A percentile compares a stretch with the other conserved stretches of the same genome.
Conservation (phyloP, 2,329 filamentous ascomycete genomes). For the Phyllosticta citriasiana region DNA sequence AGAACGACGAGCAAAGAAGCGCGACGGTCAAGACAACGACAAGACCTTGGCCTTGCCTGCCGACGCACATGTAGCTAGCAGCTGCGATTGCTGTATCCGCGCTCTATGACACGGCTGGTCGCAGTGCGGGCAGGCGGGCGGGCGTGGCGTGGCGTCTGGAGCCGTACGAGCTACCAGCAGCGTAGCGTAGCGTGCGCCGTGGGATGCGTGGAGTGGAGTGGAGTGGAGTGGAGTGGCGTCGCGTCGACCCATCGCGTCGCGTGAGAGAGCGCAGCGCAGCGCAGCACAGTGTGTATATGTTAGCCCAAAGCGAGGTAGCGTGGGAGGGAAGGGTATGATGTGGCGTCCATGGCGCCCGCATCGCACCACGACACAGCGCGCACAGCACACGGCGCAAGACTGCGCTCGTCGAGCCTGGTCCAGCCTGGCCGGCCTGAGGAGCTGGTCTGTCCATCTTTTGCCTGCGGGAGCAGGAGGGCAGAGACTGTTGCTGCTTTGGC, state of each 20-base stretch:
- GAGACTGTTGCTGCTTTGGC: background rate
- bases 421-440: background rate
- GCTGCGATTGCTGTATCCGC: no score
- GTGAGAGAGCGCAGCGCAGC: background rate
- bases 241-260: background rate
- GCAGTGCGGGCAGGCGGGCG: no score
- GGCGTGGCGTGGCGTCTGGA: background rate
- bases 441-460: background rate
- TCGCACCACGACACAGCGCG: background rate
- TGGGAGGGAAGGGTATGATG: background rate
- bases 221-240: background rate
- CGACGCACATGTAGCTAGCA: no score
- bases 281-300: background rate
- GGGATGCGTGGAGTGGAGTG: background rate
- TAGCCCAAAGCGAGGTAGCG: background rate
- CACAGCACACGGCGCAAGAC: background rate
- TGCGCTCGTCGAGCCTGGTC: background rate
- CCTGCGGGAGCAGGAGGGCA: no score
- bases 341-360: background rate
- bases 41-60: background rate
- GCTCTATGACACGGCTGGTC: no score
- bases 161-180: background rate
- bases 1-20: background rate
- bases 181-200: background rate
- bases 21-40: background rate